These are phyloP conservation scores for Apodospora peruviana DNA, from an alignment of 495 filamentous ascomycete genomes.

Conservation along the genomic window DNA sequence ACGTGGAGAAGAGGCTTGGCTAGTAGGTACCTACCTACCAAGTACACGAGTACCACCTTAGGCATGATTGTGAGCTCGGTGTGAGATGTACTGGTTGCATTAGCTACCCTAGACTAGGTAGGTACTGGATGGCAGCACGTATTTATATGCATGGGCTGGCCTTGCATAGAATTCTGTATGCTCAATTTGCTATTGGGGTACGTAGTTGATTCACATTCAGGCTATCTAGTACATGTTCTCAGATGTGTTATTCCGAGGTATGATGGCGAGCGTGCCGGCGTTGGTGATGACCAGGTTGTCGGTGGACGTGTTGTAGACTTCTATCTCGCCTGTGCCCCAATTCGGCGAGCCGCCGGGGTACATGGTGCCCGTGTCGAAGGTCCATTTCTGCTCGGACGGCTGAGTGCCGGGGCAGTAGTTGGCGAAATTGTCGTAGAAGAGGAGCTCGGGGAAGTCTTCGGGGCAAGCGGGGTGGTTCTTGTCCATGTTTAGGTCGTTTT, in stretches of 20 bases:
- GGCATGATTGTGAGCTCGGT: too few relatives aligned
- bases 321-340: background rate
- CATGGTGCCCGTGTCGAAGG: background rate
- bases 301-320: background rate
- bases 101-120: too few relatives aligned
- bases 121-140: too few relatives aligned
- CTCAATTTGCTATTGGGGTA: too few relatives aligned
- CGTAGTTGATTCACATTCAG: too few relatives aligned
- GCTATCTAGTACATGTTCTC: too few relatives aligned
- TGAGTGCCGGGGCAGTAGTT: background rate
- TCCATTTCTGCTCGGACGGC: background rate
- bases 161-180: too few relatives aligned
- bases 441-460: background rate
- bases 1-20: too few relatives aligned
- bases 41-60: too few relatives aligned
- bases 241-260: background rate
- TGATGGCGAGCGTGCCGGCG: background rate
- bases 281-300: background rate
- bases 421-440: background rate
- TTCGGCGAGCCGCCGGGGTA: background rate
- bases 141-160: too few relatives aligned
- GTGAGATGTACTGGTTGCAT: too few relatives aligned
- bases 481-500: background rate
- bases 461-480: background rate
- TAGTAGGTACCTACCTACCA: too few relatives aligned